Conservation (phyloP, 768 basidiomycete genomes). For the Inosperma sp. region DNA sequence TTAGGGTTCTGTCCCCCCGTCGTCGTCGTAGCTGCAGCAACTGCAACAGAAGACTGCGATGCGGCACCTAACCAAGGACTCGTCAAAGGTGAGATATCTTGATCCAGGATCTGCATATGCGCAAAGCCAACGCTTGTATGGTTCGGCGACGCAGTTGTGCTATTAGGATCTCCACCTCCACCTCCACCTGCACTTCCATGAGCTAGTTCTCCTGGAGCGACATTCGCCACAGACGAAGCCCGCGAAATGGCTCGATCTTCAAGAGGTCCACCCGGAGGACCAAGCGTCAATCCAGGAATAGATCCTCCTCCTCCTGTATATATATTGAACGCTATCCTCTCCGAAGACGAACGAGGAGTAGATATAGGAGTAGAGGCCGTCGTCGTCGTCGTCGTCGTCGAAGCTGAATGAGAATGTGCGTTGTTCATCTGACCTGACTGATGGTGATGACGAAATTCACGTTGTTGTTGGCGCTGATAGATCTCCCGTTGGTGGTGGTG, state of each 20-base stretch:
- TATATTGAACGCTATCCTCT: conserved; percentile 59
- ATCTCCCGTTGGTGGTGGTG: neutral
- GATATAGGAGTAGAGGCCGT: conserved; percentile 11
- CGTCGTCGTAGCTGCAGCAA: neutral
- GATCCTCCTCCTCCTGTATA: conserved; percentile 18
- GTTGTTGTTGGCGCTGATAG: neutral
- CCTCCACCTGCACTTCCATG: too few relatives aligned
- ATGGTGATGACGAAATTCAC: conserved; percentile 3
- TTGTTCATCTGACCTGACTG: conserved; percentile 5
- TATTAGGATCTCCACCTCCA: neutral
- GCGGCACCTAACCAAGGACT: conserved; percentile 77
- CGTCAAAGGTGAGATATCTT: conserved; percentile 74
- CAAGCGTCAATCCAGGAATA: too few relatives aligned
- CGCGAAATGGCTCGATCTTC: too few relatives aligned
- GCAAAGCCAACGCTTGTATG: conserved; percentile 34
- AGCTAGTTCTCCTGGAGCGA: too few relatives aligned
- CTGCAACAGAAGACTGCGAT: conserved; percentile 4
- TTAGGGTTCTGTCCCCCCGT: too few relatives aligned
- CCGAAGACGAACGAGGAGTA: conserved; percentile 57
- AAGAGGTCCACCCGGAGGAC: too few relatives aligned
- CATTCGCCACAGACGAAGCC: too few relatives aligned
- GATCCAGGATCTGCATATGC: conserved; percentile 51
- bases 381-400: too few relatives aligned
- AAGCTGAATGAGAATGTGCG: conserved; percentile 6
- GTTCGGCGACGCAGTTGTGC: conserved; percentile 3